Evolutionary conservation across 768 basidiomycete genomes (phyloP).

Genomic region (Mycena floridula): DNA sequence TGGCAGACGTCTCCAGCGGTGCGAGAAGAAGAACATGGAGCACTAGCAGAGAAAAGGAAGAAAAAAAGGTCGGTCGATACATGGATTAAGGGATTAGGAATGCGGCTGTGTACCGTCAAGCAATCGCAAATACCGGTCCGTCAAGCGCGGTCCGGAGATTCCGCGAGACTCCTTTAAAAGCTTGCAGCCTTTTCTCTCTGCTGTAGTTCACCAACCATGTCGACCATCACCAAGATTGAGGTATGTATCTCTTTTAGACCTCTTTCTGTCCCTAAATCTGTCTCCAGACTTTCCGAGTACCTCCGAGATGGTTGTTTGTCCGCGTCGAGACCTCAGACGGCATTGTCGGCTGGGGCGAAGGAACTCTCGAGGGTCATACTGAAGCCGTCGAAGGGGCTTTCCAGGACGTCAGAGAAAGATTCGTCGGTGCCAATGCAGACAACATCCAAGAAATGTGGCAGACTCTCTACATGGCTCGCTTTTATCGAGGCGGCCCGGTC

Average conservation of each 20-base stretch:
- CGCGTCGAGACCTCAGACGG: constrained; percentile 60
- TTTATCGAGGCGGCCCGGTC: constrained; percentile 69
- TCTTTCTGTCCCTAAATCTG: background rate
- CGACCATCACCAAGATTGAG: constrained; percentile 7
- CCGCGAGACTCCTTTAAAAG: too few relatives aligned
- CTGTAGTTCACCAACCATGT: background rate
- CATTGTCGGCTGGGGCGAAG: constrained; percentile 70
- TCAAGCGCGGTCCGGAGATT: too few relatives aligned
- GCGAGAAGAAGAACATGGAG: too few relatives aligned
- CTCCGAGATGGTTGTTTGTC: constrained; percentile 70
- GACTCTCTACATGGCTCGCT: constrained; percentile 56
- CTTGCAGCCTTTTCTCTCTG: background rate
- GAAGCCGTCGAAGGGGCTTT: constrained; percentile 70
- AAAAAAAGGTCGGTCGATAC: constrained; percentile 7
- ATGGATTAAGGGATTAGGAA: too few relatives aligned
- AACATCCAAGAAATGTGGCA: constrained; percentile 73
- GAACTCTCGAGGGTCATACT: constrained; percentile 66
- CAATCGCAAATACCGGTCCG: too few relatives aligned
- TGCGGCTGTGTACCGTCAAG: background rate
- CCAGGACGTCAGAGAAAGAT: constrained; percentile 50
- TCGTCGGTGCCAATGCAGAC: constrained; percentile 55
- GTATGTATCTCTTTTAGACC: background rate
- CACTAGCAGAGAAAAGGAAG: constrained; percentile 23
- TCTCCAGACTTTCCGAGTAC: constrained; percentile 54
- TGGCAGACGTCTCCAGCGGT: constrained; percentile 33